Percentiles rank a stretch among this genome's conserved stretches.
These are phyloP conservation scores for Lentinus brumalis DNA, from an alignment of 768 basidiomycete genomes.

Conservation along the genomic window DNA sequence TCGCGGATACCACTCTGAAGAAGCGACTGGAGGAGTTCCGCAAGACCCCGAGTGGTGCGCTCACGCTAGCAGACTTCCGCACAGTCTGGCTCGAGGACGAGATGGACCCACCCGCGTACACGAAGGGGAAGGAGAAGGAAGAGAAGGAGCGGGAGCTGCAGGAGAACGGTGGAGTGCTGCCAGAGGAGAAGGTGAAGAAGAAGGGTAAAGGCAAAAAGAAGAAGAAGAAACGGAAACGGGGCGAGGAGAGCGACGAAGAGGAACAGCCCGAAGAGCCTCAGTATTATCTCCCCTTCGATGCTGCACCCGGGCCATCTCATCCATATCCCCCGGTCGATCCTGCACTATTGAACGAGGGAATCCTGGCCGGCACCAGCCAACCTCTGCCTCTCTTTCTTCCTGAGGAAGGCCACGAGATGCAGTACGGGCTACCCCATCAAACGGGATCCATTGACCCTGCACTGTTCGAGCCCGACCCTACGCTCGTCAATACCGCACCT, in stretches of 20 bases:
- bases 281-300: slow-evolving; percentile 11
- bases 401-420: slow-evolving; percentile 40
- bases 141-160: slow-evolving; percentile 49
- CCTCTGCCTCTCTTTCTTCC: slow-evolving; percentile 36
- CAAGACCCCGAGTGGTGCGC: slow-evolving; percentile 78
- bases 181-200: slow-evolving; percentile 31
- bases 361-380: slow-evolving; percentile 57
- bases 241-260: slow-evolving; percentile 40
- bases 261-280: slow-evolving; percentile 34
- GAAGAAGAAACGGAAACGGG: slow-evolving; percentile 39
- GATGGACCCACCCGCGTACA: slow-evolving; percentile 90
- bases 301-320: slow-evolving; percentile 22
- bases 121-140: slow-evolving; percentile 72
- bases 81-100: slow-evolving; percentile 91
- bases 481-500: slow-evolving; percentile 6
- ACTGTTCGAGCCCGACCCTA: slow-evolving; percentile 37
- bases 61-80: slow-evolving; percentile 89
- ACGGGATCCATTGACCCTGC: slow-evolving; percentile 59
- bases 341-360: slow-evolving; percentile 63
- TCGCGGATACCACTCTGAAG: slow-evolving; percentile 92
- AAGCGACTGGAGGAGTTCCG: slow-evolving; percentile 96
- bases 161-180: slow-evolving; percentile 30
- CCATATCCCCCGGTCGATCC: slow-evolving; percentile 53
- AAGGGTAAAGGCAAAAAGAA: slow-evolving; percentile 38
- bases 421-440: slow-evolving; percentile 17